These are phyloP conservation scores for Pharus latifolius DNA, from an alignment of 176 grass and related monocot species.

Conservation along the genomic window DNA sequence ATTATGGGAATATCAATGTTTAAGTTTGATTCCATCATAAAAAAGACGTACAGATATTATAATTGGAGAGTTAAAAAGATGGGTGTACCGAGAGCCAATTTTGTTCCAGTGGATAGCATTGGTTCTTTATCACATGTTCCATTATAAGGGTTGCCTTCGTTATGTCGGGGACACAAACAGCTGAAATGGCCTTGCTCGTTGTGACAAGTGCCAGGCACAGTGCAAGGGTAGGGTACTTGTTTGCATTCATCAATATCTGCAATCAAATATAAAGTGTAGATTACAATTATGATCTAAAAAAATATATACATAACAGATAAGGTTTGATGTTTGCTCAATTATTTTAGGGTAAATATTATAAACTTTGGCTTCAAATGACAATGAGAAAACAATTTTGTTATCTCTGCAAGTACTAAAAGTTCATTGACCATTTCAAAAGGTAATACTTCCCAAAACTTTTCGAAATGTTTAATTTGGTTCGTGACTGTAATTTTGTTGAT, in stretches of 20 bases:
- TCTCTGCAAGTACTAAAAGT: too few relatives aligned
- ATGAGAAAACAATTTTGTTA: too few relatives aligned
- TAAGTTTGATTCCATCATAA: too few relatives aligned
- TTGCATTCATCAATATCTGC: slow-evolving; percentile 16
- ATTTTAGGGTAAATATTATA: too few relatives aligned
- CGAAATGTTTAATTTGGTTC: too few relatives aligned
- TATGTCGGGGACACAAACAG: background rate
- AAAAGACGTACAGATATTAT: background rate
- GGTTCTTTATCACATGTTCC: background rate
- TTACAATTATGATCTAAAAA: too few relatives aligned
- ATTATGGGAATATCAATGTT: background rate
- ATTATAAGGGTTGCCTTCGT: background rate
- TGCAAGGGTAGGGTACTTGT: background rate
- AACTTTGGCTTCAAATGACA: too few relatives aligned
- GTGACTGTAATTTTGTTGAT: too few relatives aligned
- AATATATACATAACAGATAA: too few relatives aligned
- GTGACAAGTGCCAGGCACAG: background rate
- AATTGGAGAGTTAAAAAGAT: background rate
- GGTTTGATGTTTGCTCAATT: too few relatives aligned
- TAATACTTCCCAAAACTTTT: too few relatives aligned
- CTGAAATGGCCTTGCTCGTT: background rate
- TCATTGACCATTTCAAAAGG: too few relatives aligned
- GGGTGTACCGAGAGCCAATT: background rate
- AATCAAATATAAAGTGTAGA: background rate
- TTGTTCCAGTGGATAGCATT: background rate